Conservation (phyloP, 495 filamentous ascomycete genomes). For the Podospora pseudopauciseta region DNA sequence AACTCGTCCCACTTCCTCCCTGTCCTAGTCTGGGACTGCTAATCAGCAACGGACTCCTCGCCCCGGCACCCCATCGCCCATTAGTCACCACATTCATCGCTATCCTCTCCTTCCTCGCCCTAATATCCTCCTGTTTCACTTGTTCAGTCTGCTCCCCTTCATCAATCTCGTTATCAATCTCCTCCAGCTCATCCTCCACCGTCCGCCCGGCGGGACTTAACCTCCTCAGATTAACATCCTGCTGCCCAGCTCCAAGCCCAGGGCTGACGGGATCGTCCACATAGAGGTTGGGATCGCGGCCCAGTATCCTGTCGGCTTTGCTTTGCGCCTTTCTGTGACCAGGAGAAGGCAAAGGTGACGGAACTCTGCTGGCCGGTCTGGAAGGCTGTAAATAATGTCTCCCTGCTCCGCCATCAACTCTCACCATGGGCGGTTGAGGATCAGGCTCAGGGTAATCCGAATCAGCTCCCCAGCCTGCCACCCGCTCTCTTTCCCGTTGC, state of each 20-base stretch:
- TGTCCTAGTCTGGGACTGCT: conserved; percentile 9
- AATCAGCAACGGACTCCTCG: conserved; percentile 32
- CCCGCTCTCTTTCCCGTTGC: conserved; percentile 54
- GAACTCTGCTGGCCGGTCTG: conserved; percentile 6
- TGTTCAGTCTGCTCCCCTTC: conserved; percentile 8
- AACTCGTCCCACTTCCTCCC: background rate
- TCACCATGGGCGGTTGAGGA: conserved; percentile 11
- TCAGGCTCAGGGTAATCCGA: conserved; percentile 24
- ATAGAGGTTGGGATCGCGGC: conserved; percentile 48
- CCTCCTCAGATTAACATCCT: conserved; percentile 40
- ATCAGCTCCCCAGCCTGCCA: conserved; percentile 52
- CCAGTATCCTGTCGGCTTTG: conserved; percentile 50
- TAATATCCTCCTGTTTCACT: conserved; percentile 4
- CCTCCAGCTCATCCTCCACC: conserved; percentile 33
- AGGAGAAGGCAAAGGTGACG: conserved; percentile 6
- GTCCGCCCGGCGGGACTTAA: conserved; percentile 38
- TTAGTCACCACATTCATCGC: conserved; percentile 46
- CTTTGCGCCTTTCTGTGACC: conserved; percentile 32
- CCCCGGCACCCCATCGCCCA: conserved; percentile 31
- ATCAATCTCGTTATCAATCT: conserved; percentile 23
- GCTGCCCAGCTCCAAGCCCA: conserved; percentile 9
- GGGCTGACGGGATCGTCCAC: conserved; percentile 32
- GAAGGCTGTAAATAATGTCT: conserved; percentile 31
- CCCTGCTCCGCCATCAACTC: conserved; percentile 27
- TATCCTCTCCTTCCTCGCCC: conserved; percentile 34